Evolutionary conservation across 768 basidiomycete genomes (phyloP).

Genomic region (Lactifluus piperatus): DNA sequence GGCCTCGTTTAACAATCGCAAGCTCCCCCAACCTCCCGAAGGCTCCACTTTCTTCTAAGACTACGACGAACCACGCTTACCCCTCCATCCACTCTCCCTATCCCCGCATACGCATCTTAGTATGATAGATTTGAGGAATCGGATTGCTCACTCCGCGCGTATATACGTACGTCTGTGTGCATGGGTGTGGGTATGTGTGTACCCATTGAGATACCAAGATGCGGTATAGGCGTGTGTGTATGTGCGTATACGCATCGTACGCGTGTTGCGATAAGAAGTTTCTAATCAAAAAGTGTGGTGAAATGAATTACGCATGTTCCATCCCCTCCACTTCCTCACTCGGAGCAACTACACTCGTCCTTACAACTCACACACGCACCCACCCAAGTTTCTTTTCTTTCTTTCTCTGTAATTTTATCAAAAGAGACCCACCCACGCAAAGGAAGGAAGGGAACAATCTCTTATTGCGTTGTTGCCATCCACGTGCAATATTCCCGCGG

Average conservation of each 20-base stretch:
- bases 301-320: constrained; percentile 5
- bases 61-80: neutral
- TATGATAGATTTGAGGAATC: constrained; percentile 7
- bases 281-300: neutral
- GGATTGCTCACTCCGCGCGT: constrained; percentile 3
- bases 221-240: neutral
- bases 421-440: no score
- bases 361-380: neutral
- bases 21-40: constrained; percentile 92
- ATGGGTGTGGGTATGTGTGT: neutral
- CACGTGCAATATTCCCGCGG: no score
- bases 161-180: neutral
- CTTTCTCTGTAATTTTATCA: no score
- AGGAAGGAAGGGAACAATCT: no score
- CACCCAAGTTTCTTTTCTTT: no score
- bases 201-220: neutral
- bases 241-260: neutral
- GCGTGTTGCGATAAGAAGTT: neutral
- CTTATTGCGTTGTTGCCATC: no score
- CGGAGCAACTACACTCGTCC: no score
- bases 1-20: constrained; percentile 85
- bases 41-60: constrained; percentile 65
- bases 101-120: neutral
- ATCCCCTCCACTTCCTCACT: neutral
- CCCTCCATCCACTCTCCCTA: neutral